phyloP scores from a whole-genome alignment of 345 rosid genomes.

The Raphanus raphanistrum region DNA sequence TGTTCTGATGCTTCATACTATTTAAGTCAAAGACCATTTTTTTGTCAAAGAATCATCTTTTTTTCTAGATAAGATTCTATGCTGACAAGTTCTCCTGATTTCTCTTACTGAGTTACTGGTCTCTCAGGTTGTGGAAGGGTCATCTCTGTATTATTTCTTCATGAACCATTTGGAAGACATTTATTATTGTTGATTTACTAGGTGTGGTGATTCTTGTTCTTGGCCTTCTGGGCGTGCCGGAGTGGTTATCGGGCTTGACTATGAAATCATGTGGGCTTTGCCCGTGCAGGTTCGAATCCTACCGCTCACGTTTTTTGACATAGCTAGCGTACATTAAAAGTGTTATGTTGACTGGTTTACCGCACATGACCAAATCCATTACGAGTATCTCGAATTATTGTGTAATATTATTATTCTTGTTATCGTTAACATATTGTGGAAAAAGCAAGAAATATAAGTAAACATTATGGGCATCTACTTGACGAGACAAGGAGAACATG shows the following conservation, averaged over 20 bases:
- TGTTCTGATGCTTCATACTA: conserved; percentile 16
- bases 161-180: neutral
- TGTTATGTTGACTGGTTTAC: neutral
- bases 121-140: conserved; percentile 6
- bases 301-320: conserved; percentile 35
- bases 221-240: conserved; percentile 37
- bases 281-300: conserved; percentile 84
- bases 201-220: neutral
- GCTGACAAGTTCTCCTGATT: conserved; percentile 4
- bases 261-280: conserved; percentile 24
- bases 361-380: conserved; percentile 8
- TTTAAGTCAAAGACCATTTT: conserved; percentile 24
- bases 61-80: conserved; percentile 4
- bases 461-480: conserved; percentile 15
- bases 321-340: neutral
- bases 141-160: neutral
- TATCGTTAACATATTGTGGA: neutral
- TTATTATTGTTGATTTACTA: neutral
- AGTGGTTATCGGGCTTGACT: conserved; percentile 81
- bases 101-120: neutral
- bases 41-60: conserved; percentile 9
- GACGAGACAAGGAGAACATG: conserved; percentile 28
- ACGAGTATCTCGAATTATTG: conserved; percentile 11
- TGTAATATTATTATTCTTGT: neutral
- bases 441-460: neutral